Base-by-base conservation (phyloP, 345 rosid genomes). In the Salix suchowensis region DNA sequence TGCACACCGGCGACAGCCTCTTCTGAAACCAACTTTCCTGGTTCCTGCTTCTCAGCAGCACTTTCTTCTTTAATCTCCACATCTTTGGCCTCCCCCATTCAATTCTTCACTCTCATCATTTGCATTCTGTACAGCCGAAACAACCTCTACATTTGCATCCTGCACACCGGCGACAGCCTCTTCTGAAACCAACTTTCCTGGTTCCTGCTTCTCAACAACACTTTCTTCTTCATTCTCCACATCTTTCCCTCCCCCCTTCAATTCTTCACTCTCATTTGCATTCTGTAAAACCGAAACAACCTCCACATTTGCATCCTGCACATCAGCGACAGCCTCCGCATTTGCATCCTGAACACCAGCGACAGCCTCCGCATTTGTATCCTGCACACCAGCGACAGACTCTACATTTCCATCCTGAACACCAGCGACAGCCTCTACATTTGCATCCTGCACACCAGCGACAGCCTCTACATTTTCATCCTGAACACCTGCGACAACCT, bases 11-110 rank as follows among this genome's bases (percentile, higher is more conserved):
- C 30, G 15, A 23, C 58, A 15, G 24, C 44, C 44, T 40, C 44
- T 5, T 24, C 70, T 5, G 87, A 66, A 30, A 78, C 6, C 39
- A 83, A 69, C 39, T 55, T 79, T 24, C 79, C 77, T 30, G 44
- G 34, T 13, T 83, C 72, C 24, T 52, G 40, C 14, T 73, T 76
- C 15, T 23, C 72, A 21, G 18, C 66, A 34, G 1, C 71, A 16
- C 26, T 46, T 3, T 10, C 26, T 61, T 40, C 23, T 19, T 71
- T 28, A 12, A 12, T 34, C 37, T 55, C 39, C 8, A 71, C 34
- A 73, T 62, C 61, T 1, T 58, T 30, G n/a, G 2, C 34, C 66
- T 34, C 7, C 74, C 61, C 42, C 60, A n/a, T 77, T 55, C 40
- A 0, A 58, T 67, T 82, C 85, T 48, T 67, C 44, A 67, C 15